phyloP scores from a whole-genome alignment of 371 early-diverging fungal species.

The Rhizopus arrhizus region DNA sequence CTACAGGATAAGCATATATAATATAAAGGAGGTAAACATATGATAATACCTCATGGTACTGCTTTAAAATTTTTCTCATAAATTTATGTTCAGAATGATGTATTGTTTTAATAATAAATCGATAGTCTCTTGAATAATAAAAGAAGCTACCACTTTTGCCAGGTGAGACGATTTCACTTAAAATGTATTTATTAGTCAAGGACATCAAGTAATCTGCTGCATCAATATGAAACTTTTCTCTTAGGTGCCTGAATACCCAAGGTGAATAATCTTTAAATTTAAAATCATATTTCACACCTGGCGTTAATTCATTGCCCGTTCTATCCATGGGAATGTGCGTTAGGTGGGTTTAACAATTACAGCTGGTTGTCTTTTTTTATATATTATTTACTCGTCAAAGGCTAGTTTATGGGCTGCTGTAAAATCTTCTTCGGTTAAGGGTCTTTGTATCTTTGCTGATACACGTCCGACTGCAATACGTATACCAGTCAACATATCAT shows the following conservation, averaged over 20 bases:
- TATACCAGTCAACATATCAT: constrained; percentile 96
- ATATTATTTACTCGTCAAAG: constrained; percentile 76
- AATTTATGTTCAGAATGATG: constrained; percentile 93
- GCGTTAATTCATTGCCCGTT: constrained; percentile 92
- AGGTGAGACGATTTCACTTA: constrained; percentile 93
- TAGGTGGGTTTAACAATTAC: too few relatives aligned
- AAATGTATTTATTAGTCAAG: constrained; percentile 92
- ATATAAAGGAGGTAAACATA: neutral
- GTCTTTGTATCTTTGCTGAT: constrained; percentile 78
- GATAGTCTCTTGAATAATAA: constrained; percentile 95
- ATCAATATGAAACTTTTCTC: constrained; percentile 88
- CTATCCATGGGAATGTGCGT: constrained; percentile 32
- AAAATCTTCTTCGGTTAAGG: constrained; percentile 78
- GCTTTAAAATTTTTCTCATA: constrained; percentile 79
- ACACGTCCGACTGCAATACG: constrained; percentile 76
- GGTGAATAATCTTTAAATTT: constrained; percentile 98
- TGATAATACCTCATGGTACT: constrained; percentile 73
- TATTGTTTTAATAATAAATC: constrained; percentile 97
- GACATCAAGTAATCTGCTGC: constrained; percentile 95
- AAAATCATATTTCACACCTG: constrained; percentile 93
- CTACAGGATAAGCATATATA: neutral
- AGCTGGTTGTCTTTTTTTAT: neutral
- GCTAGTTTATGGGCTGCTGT: constrained; percentile 87
- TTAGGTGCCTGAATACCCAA: constrained; percentile 91
- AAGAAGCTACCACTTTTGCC: constrained; percentile 97